These are phyloP conservation scores for Kodamaea ohmeri DNA, from an alignment of 1,139 yeast genomes.

Conservation along the genomic window DNA sequence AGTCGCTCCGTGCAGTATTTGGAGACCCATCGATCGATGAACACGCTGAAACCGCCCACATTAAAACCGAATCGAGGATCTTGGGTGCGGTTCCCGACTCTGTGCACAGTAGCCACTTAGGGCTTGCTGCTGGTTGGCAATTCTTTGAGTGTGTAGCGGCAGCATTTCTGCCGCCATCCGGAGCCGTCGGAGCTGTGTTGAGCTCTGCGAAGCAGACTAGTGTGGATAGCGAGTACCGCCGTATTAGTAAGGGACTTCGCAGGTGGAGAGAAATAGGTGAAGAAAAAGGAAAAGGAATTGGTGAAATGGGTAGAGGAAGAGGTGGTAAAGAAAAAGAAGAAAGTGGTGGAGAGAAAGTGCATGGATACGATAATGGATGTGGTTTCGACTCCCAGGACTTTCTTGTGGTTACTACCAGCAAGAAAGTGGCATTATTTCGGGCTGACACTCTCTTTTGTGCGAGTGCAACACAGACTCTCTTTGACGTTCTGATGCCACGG, in stretches of 20 bases:
- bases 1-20: slow-evolving; percentile 44
- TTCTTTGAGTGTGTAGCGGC: slow-evolving; percentile 32
- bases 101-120: slow-evolving; percentile 40
- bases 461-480: slow-evolving; percentile 47
- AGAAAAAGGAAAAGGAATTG: background rate
- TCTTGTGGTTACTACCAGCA: slow-evolving; percentile 45
- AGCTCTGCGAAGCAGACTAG: slow-evolving; percentile 25
- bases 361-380: no score
- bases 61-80: slow-evolving; percentile 36
- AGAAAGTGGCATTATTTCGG: slow-evolving; percentile 46
- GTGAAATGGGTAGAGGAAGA: no score
- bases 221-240: slow-evolving; percentile 37
- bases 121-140: slow-evolving; percentile 46
- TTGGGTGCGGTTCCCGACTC: slow-evolving; percentile 38
- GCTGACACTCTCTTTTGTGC: slow-evolving; percentile 50
- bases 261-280: background rate
- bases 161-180: slow-evolving; percentile 10
- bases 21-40: slow-evolving; percentile 44
- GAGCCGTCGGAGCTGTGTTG: background rate
- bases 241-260: slow-evolving; percentile 28
- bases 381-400: slow-evolving; percentile 21
- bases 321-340: background rate
- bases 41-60: slow-evolving; percentile 21
- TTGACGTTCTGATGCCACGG: slow-evolving; percentile 33
- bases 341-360: background rate